Evolutionary conservation across 805 yeast genomes (phyloP).

Genomic region (Nakazawaea ambrosiae): DNA sequence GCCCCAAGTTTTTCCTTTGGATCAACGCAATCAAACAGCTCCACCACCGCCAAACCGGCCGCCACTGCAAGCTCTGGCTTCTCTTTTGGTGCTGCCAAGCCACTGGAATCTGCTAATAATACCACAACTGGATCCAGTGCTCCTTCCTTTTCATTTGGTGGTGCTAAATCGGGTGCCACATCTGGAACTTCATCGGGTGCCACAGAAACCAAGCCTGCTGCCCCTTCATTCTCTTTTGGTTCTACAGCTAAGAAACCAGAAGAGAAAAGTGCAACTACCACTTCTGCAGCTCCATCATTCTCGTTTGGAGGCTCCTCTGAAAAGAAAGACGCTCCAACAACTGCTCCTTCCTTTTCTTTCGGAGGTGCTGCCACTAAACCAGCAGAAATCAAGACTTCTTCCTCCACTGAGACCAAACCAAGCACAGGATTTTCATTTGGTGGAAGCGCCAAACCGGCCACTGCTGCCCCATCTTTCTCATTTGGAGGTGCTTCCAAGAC

Average conservation of each 20-base stretch:
- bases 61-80: too few species aligned
- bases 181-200: slow-evolving; percentile 2
- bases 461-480: slow-evolving; percentile 1
- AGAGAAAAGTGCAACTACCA: too few species aligned
- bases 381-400: too few species aligned
- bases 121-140: neutral
- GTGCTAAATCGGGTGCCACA: neutral
- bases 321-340: slow-evolving; percentile 2
- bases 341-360: slow-evolving; percentile 12
- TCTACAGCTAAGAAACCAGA: slow-evolving; percentile 14
- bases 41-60: too few species aligned
- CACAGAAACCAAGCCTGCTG: slow-evolving; percentile 2
- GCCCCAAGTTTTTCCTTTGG: neutral
- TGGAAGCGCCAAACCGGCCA: too few species aligned
- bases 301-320: slow-evolving; percentile 2
- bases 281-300: slow-evolving; percentile 1
- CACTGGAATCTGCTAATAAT: too few species aligned
- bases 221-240: slow-evolving; percentile 10
- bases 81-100: too few species aligned
- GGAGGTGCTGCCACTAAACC: slow-evolving; percentile 14
- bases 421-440: too few species aligned
- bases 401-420: too few species aligned
- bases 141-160: slow-evolving; percentile 6
- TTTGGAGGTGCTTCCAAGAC: neutral
- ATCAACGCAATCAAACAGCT: too few species aligned